These are phyloP conservation scores for Dissophora ornata DNA, from an alignment of 192 early-diverging fungal species.

Conservation along the genomic window DNA sequence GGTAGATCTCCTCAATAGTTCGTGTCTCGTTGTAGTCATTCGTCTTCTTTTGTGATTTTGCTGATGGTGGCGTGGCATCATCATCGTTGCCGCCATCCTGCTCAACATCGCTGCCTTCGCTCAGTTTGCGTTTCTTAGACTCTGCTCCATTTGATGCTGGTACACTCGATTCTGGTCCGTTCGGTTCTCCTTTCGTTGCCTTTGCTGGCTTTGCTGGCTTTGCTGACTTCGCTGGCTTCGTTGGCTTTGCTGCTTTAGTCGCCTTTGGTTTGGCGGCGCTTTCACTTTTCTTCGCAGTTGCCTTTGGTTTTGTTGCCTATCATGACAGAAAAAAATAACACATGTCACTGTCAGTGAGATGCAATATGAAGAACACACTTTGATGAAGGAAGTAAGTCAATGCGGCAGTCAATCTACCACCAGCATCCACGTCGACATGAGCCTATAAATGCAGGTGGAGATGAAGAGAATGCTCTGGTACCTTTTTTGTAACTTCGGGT, in stretches of 20 bases:
- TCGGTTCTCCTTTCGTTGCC: too few relatives aligned
- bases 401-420: not conserved
- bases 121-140: conserved; percentile 43
- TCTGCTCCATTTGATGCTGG: conserved; percentile 1
- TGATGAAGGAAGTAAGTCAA: too few relatives aligned
- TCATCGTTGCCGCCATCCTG: conserved; percentile 10
- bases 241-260: conserved; percentile 7
- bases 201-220: conserved; percentile 26
- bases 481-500: conserved; percentile 45
- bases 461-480: conserved; percentile 9
- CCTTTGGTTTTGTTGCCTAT: not conserved
- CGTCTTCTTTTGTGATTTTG: conserved; percentile 37
- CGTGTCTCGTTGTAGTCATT: conserved; percentile 47
- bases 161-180: too few relatives aligned
- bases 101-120: conserved; percentile 4
- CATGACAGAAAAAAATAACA: conserved; percentile 1
- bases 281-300: not conserved
- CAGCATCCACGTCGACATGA: too few relatives aligned
- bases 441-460: not conserved
- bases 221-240: conserved; percentile 12
- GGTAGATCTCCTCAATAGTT: conserved; percentile 89
- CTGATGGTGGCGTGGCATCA: conserved; percentile 20
- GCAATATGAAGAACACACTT: too few relatives aligned
- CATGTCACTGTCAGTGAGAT: not conserved
- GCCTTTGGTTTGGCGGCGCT: conserved; percentile 14